Evolutionary conservation across 2,329 filamentous ascomycete genomes (phyloP), one percentile per base, ranked within the genome.

Genomic region (Lasiodiplodia sp.): DNA sequence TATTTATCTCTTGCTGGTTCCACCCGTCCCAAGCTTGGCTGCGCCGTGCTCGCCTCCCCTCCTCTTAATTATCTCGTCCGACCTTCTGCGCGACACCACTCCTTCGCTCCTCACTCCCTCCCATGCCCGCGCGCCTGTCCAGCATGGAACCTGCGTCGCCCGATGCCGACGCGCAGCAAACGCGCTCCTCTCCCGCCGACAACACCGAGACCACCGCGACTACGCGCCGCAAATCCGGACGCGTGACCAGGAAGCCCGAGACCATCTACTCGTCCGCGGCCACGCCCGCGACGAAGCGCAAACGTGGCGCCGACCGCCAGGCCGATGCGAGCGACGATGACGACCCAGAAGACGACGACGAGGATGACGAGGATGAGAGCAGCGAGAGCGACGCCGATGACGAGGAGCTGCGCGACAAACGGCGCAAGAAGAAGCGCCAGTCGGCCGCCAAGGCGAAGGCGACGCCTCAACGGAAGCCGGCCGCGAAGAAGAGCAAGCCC

Each of bases 401-500:
- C 56, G 79, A 81, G 69, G 79, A 81, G 70, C 52, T 80, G 69
- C 76, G 74, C 62, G 63, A 69, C 67, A 75, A 74, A 65, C 73
- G 74, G 70, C 75, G 75, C 68, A 79, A 75, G 71, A 76, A 72
- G 70, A 78, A 76, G 44, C 60, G 60, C 47, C 60, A 64, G 70
- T 37, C 63, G 3, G 56, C 52, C 28, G 56, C 56, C n/a, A 69
- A 65, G 44, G 40, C 51, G 71, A 77, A 76, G 63, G 65, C 70
- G 71, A 68, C 56, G 63, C 53, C 66, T 44, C 73, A 72, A 12
- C 75, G 72, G 65, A 76, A 85, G 56, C 83, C 85, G 11, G 79
- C 77, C 47, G 75, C 79, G 72, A 87, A 87, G 71, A 84, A 88
- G 76, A 79, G 85, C 49, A 89, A 86, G 77, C 86, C 85, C 34